These are phyloP conservation scores for Salvia splendens DNA, from an alignment of 257 asterid genomes.

Conservation along the genomic window DNA sequence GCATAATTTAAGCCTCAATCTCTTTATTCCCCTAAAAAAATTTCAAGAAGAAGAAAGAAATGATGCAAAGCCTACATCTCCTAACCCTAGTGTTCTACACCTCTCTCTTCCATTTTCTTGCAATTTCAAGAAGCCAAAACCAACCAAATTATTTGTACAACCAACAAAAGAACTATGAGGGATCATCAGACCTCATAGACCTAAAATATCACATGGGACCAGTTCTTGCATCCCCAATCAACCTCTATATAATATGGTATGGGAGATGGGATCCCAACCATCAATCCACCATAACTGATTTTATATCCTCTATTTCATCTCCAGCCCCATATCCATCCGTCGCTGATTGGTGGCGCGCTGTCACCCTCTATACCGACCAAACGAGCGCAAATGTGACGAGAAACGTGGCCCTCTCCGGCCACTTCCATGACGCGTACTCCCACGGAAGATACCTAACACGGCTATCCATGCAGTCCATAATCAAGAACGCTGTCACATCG, in stretches of 20 bases:
- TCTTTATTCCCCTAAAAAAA: too few relatives aligned
- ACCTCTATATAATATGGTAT: conserved; percentile 74
- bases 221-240: conserved; percentile 58
- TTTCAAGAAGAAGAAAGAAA: background rate
- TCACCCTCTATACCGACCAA: conserved; percentile 68
- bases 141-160: conserved; percentile 20
- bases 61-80: conserved; percentile 35
- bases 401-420: conserved; percentile 43
- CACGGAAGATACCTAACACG: conserved; percentile 55
- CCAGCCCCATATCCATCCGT: conserved; percentile 59
- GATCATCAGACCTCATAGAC: conserved; percentile 64
- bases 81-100: conserved; percentile 29
- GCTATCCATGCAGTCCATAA: conserved; percentile 57
- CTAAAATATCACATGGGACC: conserved; percentile 90
- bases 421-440: conserved; percentile 58
- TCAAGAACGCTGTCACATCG: conserved; percentile 26
- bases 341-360: conserved; percentile 77
- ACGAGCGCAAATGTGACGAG: conserved; percentile 54
- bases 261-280: conserved; percentile 65
- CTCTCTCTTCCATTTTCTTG: conserved; percentile 21
- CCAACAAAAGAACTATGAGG: conserved; percentile 63
- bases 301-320: conserved; percentile 55
- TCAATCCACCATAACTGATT: conserved; percentile 66
- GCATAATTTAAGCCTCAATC: conserved; percentile 11
- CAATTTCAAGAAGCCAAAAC: conserved; percentile 34